Evolutionary conservation across 495 filamentous ascomycete species (phyloP), one percentile per base, ranked within the genome.

Genomic region (Neurospora sp.): DNA sequence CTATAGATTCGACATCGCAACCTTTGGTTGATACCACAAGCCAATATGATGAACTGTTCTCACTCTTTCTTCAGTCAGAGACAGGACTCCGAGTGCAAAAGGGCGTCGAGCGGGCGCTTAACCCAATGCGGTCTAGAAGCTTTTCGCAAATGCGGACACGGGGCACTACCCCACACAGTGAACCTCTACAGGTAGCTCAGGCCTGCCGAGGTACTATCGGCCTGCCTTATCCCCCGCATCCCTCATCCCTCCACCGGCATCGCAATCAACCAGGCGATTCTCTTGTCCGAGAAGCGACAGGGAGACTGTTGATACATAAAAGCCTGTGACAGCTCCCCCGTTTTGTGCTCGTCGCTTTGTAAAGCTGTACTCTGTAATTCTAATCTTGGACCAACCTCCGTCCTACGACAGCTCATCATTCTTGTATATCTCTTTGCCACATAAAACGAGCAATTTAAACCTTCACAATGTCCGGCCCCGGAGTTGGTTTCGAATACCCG

Each of bases 401-500:
- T 35, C 14, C 12, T 7, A 8, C 53, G 10, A 31, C 14, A 35
- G 22, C 27, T 35, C 9, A 35, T 35, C 9, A 35, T n/a, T 70
- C 40, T 70, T 35, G 40, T 17, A 22, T 22, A 35, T 70, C 42
- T 71, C 3, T 5, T 31, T 38, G 14, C 12, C 44, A n/a, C 27
- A 27, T 35, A 5, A 31, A 45, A 27, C 27, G 27, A 31, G 27
- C 27, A 31, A 31, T 0, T 31, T 17, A 14, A 17, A 27, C 40
- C 10, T 59, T 44, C 73, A 83, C 74, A 31, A 86, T 85, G 83
- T 78, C 81, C 72, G 83, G 84, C 68, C 91, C 91, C 75, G 93
- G 92, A 76, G 91, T 86, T 77, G 92, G 93, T 74, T 92, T 92
- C 82, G 89, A 94, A 83, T 94, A 91, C 78, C 90, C 91, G 69